These are phyloP conservation scores for Leucocoprinus birnbaumii DNA, from an alignment of 768 basidiomycete genomes.

Conservation along the genomic window DNA sequence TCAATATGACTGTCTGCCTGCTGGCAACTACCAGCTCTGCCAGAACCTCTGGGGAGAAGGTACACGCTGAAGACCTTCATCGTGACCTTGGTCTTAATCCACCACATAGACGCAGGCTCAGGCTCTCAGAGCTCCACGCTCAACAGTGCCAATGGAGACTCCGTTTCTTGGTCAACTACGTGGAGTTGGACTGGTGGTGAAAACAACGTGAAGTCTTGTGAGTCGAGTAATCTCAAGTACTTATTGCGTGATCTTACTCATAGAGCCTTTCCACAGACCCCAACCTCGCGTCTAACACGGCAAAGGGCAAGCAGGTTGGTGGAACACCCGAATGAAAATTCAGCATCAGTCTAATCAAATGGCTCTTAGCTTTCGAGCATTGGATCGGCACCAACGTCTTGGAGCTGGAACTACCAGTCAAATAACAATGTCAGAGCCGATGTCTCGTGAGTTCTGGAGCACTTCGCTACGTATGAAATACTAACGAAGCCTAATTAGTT, in stretches of 20 bases:
- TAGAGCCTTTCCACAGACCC: conserved; percentile 32
- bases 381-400: conserved; percentile 43
- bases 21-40: conserved; percentile 47
- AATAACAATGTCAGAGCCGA: conserved; percentile 49
- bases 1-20: conserved; percentile 8
- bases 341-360: too few species aligned
- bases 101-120: conserved; percentile 30
- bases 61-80: conserved; percentile 18
- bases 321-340: too few species aligned
- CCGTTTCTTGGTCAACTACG: conserved; percentile 50
- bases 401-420: conserved; percentile 48
- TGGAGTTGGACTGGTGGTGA: conserved; percentile 49
- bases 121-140: conserved; percentile 50
- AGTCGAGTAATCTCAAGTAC: conserved; percentile 12
- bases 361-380: conserved; percentile 37
- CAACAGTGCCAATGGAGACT: conserved; percentile 31
- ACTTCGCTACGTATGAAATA: neutral
- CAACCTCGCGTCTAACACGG: conserved; percentile 42
- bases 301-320: conserved; percentile 45
- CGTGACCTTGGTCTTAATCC: conserved; percentile 17
- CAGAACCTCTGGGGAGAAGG: conserved; percentile 55
- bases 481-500: conserved; percentile 24
- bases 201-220: conserved; percentile 58
- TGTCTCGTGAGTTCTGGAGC: conserved; percentile 22
- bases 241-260: neutral